Evolutionary conservation across 1,139 yeast species (phyloP).

Genomic region (Arxiozyma bovina): DNA sequence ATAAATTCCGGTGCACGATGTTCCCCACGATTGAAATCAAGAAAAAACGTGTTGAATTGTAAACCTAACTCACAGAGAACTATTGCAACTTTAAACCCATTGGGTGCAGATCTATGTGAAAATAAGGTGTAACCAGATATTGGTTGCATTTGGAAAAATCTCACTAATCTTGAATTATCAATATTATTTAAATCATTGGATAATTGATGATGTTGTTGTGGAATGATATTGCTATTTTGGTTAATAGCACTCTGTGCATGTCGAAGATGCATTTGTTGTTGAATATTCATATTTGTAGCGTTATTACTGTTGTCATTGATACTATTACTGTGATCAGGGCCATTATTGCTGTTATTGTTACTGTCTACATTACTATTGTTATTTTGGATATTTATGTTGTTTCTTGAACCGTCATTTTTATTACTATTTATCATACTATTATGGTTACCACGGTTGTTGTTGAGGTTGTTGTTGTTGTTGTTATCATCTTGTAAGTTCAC

Average conservation of each 20-base stretch:
- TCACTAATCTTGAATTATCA: slow-evolving; percentile 49
- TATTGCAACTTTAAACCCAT: slow-evolving; percentile 93
- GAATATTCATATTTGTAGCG: slow-evolving; percentile 6
- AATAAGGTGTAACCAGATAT: slow-evolving; percentile 78
- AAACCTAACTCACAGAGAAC: slow-evolving; percentile 76
- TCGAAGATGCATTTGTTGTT: slow-evolving; percentile 8
- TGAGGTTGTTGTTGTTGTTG: slow-evolving; percentile 13
- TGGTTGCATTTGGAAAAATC: slow-evolving; percentile 72
- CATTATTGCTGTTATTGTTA: slow-evolving; percentile 8
- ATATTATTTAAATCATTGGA: slow-evolving; percentile 18
- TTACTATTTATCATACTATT: slow-evolving; percentile 1
- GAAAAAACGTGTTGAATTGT: slow-evolving; percentile 70
- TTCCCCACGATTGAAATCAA: slow-evolving; percentile 84
- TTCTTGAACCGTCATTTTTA: slow-evolving; percentile 12
- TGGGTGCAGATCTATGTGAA: slow-evolving; percentile 89
- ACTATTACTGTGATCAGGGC: slow-evolving; percentile 6
- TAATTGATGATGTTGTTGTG: slow-evolving; percentile 16
- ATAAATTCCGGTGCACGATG: slow-evolving; percentile 91
- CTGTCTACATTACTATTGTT: slow-evolving; percentile 9
- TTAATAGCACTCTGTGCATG: slow-evolving; percentile 2
- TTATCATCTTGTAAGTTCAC: slow-evolving; percentile 23
- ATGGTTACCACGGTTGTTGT: not conserved
- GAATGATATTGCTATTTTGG: slow-evolving; percentile 12
- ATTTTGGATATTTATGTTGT: slow-evolving; percentile 4
- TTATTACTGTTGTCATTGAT: slow-evolving; percentile 8